Base-by-base conservation (phyloP, 2,329 filamentous ascomycete species). In the Clarireedia paspali region DNA sequence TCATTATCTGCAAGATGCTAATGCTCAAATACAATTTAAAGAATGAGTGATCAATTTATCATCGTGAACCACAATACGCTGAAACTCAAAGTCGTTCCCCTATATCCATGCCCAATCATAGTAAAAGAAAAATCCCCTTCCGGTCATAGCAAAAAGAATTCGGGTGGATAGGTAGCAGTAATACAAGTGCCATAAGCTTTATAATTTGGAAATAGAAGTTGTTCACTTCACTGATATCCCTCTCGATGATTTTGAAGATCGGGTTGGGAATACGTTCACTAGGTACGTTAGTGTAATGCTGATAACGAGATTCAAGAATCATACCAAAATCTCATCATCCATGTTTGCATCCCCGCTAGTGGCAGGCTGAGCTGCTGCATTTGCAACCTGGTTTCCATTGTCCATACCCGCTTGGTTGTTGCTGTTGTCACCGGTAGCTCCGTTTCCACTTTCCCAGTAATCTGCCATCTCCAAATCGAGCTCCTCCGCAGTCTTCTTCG, bases 401-500 rank as follows among this genome's bases (percentile, higher is more conserved):
- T 34, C 30, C 30, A 34, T 34, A 12, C 12, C 12, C 30, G 30
- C 30, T 34, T 75, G 75, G 42, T 76, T 73, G 53, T 73, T 71
- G 60, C 75, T 75, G 40, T 76, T 73, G 54, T 73, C 70, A 57
- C 78, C 72, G 51, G 74, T 71, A 42, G 74, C 73, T 59, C 75
- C 74, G 62, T 76, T 76, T 50, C 53, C 53, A 52, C 73, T 74
- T 62, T 74, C 69, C 70, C 95, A 97, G 76, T 99, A 99, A 72
- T 97, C 94, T 20, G 84, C 85, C 94, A 99, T 99, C 72, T 99
- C 94, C 4, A 89, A 91, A 71, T 99, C 94, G 26, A 99, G 84
- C 75, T 99, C 91, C 70, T 96, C 92, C 1, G 87, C 84, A 0
- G 91, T 95, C 88, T 97, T 97, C 76, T 95, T 78, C 67, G 84